These are phyloP conservation scores for Haematococcus lacustris DNA, from an alignment of 139 green algal species.

Conservation along the genomic window DNA sequence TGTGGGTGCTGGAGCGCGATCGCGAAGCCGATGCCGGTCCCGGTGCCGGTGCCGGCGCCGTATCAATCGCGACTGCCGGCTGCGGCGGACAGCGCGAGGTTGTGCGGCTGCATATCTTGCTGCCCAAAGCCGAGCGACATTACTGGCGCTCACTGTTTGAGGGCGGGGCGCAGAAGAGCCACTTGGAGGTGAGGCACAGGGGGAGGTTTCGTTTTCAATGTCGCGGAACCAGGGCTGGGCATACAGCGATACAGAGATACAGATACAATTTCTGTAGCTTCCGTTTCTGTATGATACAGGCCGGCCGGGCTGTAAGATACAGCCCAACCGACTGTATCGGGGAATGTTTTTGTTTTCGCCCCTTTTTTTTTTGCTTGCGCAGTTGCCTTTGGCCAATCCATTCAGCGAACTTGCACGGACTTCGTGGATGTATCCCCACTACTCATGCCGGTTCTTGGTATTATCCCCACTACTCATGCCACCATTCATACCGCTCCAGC, in stretches of 20 bases:
- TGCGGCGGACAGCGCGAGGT: too few relatives aligned
- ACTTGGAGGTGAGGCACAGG: constrained; percentile 37
- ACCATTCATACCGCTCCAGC: too few relatives aligned
- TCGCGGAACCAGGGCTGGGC: neutral
- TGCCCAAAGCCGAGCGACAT: constrained; percentile 53
- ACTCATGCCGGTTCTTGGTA: neutral
- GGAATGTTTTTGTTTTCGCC: neutral
- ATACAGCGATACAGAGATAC: too few relatives aligned
- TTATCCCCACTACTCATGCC: neutral
- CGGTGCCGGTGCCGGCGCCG: neutral
- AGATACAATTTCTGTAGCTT: too few relatives aligned
- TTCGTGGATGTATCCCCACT: too few relatives aligned
- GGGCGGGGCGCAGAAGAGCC: constrained; percentile 53
- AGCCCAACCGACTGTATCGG: too few relatives aligned
- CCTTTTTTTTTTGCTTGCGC: neutral
- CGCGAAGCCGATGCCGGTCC: constrained; percentile 3
- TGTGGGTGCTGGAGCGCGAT: constrained; percentile 51
- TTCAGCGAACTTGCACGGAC: neutral
- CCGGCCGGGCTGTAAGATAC: too few relatives aligned
- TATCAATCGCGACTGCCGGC: neutral
- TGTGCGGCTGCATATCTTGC: constrained; percentile 27
- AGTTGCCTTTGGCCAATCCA: too few relatives aligned
- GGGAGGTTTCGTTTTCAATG: neutral
- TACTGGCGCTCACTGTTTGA: constrained; percentile 64
- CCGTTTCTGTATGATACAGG: too few relatives aligned